Evolutionary conservation across 805 yeast genomes (phyloP).

Genomic region (Komagataella mondaviorum): DNA sequence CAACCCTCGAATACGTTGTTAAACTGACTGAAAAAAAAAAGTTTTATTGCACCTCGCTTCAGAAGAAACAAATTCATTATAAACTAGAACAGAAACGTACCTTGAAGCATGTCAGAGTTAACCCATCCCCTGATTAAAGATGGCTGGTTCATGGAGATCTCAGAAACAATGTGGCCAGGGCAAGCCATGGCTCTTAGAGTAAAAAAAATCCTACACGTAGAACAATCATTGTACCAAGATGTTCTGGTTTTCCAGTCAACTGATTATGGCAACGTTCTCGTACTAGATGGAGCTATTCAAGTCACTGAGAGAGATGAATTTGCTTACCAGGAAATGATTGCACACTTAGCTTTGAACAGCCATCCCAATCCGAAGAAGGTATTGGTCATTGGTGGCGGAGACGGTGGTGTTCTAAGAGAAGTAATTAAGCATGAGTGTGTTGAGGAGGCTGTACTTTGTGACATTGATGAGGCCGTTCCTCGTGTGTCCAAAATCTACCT

Average conservation of each 20-base stretch:
- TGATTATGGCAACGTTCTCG: constrained; percentile 77
- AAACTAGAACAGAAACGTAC: not conserved
- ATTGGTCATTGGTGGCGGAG: constrained; percentile 91
- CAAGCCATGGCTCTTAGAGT: constrained; percentile 67
- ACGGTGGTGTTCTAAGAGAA: constrained; percentile 89
- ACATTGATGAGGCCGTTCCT: constrained; percentile 78
- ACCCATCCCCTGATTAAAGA: constrained; percentile 15
- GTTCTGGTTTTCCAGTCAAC: constrained; percentile 66
- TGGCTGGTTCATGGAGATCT: constrained; percentile 77
- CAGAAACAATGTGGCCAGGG: constrained; percentile 70
- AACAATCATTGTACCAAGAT: constrained; percentile 66
- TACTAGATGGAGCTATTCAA: constrained; percentile 81
- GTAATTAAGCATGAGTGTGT: constrained; percentile 52
- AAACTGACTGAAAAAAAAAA: not conserved
- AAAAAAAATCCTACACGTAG: constrained; percentile 49
- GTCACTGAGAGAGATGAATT: constrained; percentile 89
- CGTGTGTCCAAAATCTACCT: constrained; percentile 56
- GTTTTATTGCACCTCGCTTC: not conserved
- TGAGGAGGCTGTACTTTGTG: constrained; percentile 65
- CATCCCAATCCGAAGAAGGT: constrained; percentile 68
- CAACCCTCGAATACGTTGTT: not conserved
- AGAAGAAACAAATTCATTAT: not conserved
- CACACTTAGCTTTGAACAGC: constrained; percentile 69
- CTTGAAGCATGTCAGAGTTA: constrained; percentile 4
- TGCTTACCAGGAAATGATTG: constrained; percentile 86